phyloP scores from a whole-genome alignment of 768 basidiomycete species.

The Megacollybia marginata region DNA sequence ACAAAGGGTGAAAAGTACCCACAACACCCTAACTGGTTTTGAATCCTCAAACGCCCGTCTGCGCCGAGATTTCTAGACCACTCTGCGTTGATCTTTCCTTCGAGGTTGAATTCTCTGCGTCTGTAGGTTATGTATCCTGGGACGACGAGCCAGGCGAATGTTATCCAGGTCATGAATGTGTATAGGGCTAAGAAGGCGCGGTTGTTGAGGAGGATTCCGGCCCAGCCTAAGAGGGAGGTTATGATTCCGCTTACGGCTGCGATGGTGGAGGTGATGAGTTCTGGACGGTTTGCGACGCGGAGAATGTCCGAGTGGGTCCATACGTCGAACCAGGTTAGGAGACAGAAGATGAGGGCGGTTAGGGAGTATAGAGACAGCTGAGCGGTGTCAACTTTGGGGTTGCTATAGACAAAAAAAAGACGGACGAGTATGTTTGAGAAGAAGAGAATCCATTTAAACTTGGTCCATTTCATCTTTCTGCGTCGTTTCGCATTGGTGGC shows the following conservation, averaged over 20 bases:
- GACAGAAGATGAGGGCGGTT: conserved; percentile 51
- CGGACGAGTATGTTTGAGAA: conserved; percentile 47
- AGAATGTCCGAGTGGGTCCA: conserved; percentile 65
- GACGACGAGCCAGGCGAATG: conserved; percentile 59
- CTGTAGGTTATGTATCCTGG: conserved; percentile 81
- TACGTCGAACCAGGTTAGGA: conserved; percentile 74
- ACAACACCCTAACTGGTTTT: conserved; percentile 72
- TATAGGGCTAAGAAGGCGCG: conserved; percentile 76
- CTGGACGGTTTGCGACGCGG: conserved; percentile 58
- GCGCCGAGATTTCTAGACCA: conserved; percentile 62
- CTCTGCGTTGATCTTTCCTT: conserved; percentile 72
- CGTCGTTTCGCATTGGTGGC: conserved; percentile 26
- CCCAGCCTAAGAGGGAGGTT: conserved; percentile 68
- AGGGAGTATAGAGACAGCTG: conserved; percentile 54
- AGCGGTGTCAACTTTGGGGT: neutral
- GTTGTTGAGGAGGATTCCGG: conserved; percentile 79
- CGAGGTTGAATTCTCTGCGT: conserved; percentile 61
- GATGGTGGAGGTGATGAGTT: conserved; percentile 65
- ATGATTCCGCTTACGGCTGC: conserved; percentile 53
- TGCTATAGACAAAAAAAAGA: neutral
- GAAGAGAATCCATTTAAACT: conserved; percentile 80
- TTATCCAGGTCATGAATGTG: conserved; percentile 71
- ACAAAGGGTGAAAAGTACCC: conserved; percentile 77
- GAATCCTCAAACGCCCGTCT: conserved; percentile 55
- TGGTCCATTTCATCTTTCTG: conserved; percentile 59